These are phyloP conservation scores for Phialemoniopsis sp. DNA, from an alignment of 2,329 filamentous ascomycete species.

Conservation along the genomic window DNA sequence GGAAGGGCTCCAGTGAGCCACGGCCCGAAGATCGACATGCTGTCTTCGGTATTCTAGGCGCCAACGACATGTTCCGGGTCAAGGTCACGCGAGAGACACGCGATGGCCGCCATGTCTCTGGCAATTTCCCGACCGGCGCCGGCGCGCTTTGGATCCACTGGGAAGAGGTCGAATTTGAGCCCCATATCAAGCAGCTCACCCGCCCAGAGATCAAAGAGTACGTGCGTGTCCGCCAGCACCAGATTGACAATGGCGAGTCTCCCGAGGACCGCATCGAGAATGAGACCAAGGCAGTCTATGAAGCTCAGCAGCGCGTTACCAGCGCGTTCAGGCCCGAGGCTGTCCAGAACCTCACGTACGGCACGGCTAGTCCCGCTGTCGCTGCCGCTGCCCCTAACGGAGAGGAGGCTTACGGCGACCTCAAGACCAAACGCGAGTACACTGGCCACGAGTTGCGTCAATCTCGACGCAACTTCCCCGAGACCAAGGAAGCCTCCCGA, in stretches of 20 bases:
- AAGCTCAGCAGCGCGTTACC: constrained; percentile 33
- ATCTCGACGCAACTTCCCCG: constrained; percentile 27
- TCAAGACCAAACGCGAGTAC: constrained; percentile 11
- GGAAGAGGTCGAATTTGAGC: constrained; percentile 56
- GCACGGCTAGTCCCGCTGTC: neutral
- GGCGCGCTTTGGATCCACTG: constrained; percentile 60
- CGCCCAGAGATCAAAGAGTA: constrained; percentile 61
- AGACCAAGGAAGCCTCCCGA: constrained; percentile 21
- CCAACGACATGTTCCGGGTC: constrained; percentile 61
- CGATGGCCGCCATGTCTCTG: constrained; percentile 52
- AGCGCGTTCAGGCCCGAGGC: constrained; percentile 1
- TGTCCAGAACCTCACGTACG: neutral
- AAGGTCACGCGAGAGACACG: constrained; percentile 58
- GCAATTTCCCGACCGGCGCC: constrained; percentile 57
- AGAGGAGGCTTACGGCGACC: constrained; percentile 11
- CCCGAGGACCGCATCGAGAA: constrained; percentile 43
- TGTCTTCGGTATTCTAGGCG: constrained; percentile 57
- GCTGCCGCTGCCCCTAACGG: neutral
- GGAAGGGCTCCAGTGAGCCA: constrained; percentile 48
- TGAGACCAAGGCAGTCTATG: constrained; percentile 45
- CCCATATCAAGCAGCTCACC: constrained; percentile 45
- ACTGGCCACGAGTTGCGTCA: constrained; percentile 37
- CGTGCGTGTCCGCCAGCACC: constrained; percentile 54
- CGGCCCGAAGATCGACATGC: constrained; percentile 51
- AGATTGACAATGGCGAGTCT: constrained; percentile 50